Evolutionary conservation across 805 yeast species (phyloP), one percentile per base, ranked within the genome.

Genomic region (Lipomyces sp.): DNA sequence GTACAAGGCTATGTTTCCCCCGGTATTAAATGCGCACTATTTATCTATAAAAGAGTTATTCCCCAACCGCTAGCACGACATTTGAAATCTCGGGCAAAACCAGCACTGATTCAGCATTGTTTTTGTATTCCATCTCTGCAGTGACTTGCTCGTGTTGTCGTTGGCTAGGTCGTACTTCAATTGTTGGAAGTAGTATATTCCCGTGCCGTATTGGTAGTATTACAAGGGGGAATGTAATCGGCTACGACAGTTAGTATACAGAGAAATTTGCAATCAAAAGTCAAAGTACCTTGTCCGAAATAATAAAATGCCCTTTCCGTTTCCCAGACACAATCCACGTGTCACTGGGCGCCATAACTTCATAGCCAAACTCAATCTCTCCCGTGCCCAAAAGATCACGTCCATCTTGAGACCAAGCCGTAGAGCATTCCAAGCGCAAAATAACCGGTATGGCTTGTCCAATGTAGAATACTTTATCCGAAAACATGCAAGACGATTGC

Each of bases 271-370:
- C 8, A 24, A 57, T 10, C 35, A 55, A 13, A 24, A 29, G 53
- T 15, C 42, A 18, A 29, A 15, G 10, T 58, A 18, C 63, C 39
- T 33, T 39, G 35, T 55, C 64, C 2, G 62, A 39, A 30, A 67
- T 60, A 6, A 10, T 10, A 67, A 92, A 84, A 10, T 80, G 75
- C 56, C 86, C 85, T 64, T 80, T 81, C 66, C 86, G 86, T 67
- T 84, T 81, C 0, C 98, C 98, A 4, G 91, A 86, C 3, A 92
- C 79, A 2, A 92, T 75, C 98, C 98, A 94, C 61, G 82, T 84
- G 32, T 92, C 97, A 35, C 81, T 81, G 35, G 82, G 84, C 34
- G 83, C 82, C 18, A 78, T 76, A 0, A 90, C 73, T 18, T 83
- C 84, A 50, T 86, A 78, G 60, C 80, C 80, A 72, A 84, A 85